Evolutionary conservation across 352 stramenopile species (phyloP).

Genomic region (Globisporangium acanthophoron): DNA sequence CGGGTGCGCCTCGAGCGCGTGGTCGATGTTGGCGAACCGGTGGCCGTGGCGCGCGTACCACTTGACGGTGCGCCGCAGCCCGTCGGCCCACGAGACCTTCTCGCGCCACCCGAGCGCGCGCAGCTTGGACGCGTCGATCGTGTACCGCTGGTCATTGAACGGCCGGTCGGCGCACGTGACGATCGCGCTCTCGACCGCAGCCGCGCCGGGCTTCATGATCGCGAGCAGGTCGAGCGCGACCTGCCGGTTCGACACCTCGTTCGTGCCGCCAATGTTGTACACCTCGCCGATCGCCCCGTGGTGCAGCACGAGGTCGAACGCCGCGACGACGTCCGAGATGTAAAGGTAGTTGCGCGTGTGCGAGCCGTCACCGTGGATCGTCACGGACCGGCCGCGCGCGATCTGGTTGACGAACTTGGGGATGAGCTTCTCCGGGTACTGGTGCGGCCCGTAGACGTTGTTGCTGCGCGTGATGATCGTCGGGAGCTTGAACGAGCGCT

Average conservation of each 20-base stretch:
- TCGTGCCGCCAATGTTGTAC: slow-evolving; percentile 95
- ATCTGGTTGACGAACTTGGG: slow-evolving; percentile 77
- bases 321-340: slow-evolving; percentile 94
- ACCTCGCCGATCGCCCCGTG: slow-evolving; percentile 89
- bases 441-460: slow-evolving; percentile 98
- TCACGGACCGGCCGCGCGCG: slow-evolving; percentile 87
- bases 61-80: slow-evolving; percentile 87
- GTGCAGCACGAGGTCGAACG: slow-evolving; percentile 96
- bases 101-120: slow-evolving; percentile 92
- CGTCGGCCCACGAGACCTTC: slow-evolving; percentile 90
- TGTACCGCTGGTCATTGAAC: slow-evolving; percentile 98
- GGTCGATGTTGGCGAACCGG: slow-evolving; percentile 83
- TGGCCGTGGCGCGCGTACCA: slow-evolving; percentile 82
- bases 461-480: slow-evolving; percentile 98
- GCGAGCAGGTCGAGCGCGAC: slow-evolving; percentile 90
- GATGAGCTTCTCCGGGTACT: slow-evolving; percentile 99
- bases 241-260: slow-evolving; percentile 57
- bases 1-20: slow-evolving; percentile 75
- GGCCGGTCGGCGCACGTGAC: slow-evolving; percentile 69
- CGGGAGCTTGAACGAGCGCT: slow-evolving; percentile 92
- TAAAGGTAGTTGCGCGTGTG: slow-evolving; percentile 98
- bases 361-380: slow-evolving; percentile 93
- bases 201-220: slow-evolving; percentile 32
- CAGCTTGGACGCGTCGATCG: slow-evolving; percentile 92
- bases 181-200: slow-evolving; percentile 7